phyloP scores from a whole-genome alignment of 768 basidiomycete genomes.

The Mycena floridula region DNA sequence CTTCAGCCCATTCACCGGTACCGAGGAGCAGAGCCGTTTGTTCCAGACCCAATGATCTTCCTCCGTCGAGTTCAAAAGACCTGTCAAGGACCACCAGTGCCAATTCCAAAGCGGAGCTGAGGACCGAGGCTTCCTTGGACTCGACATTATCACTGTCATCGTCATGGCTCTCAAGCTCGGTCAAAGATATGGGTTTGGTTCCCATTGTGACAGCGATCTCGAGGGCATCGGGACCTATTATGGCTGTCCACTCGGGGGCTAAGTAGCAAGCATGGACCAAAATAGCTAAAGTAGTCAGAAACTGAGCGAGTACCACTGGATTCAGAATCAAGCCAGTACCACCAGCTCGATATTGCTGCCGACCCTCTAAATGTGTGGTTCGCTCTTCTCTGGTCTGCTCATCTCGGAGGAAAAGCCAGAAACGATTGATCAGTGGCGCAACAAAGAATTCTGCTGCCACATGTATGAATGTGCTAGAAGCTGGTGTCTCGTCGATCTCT shows the following conservation, averaged over 20 bases:
- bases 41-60: slow-evolving; percentile 68
- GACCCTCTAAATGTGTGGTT: slow-evolving; percentile 47
- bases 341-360: slow-evolving; percentile 58
- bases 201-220: slow-evolving; percentile 82
- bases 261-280: slow-evolving; percentile 80
- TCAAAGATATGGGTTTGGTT: slow-evolving; percentile 48
- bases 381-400: slow-evolving; percentile 72
- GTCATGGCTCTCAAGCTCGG: slow-evolving; percentile 27
- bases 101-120: slow-evolving; percentile 73
- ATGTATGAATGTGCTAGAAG: slow-evolving; percentile 44
- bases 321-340: slow-evolving; percentile 82
- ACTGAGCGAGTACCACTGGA: slow-evolving; percentile 69
- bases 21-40: slow-evolving; percentile 67
- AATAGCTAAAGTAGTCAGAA: slow-evolving; percentile 69
- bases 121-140: slow-evolving; percentile 63
- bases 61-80: slow-evolving; percentile 70
- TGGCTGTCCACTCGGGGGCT: slow-evolving; percentile 72
- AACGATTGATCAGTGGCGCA: slow-evolving; percentile 85
- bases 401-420: slow-evolving; percentile 91
- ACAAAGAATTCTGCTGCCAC: slow-evolving; percentile 88
- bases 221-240: slow-evolving; percentile 76
- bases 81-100: slow-evolving; percentile 72
- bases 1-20: slow-evolving; percentile 74
- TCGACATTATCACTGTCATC: slow-evolving; percentile 23
- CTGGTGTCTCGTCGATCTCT: slow-evolving; percentile 16